A percentile compares a stretch with the other conserved stretches of the same genome.
These are phyloP conservation scores for Chlorophyllum brunneum DNA, from an alignment of 768 basidiomycete genomes.

Conservation along the genomic window DNA sequence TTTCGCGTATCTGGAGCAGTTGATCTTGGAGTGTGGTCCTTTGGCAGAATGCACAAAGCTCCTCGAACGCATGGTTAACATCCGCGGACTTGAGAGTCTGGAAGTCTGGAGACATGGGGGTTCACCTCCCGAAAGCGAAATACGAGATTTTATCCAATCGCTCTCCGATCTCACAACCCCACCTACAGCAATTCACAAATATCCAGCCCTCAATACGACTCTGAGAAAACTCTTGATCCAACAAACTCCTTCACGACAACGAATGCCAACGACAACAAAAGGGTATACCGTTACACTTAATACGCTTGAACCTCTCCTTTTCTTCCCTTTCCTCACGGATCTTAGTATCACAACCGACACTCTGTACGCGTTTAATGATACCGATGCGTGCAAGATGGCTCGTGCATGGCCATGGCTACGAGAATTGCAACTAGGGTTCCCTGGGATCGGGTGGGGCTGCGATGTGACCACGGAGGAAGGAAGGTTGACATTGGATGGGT, in stretches of 20 bases:
- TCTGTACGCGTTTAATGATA: not conserved
- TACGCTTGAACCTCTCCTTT: slow-evolving; percentile 1
- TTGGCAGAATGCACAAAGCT: not conserved
- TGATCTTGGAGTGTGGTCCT: slow-evolving; percentile 1
- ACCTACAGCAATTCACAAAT: not conserved
- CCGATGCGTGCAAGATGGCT: slow-evolving; percentile 3
- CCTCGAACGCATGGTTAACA: not conserved
- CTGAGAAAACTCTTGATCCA: not conserved
- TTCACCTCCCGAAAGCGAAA: not conserved
- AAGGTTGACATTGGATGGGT: not conserved
- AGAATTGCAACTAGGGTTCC: not conserved
- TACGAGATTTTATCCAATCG: not conserved
- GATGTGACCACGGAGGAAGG: not conserved
- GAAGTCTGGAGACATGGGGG: not conserved
- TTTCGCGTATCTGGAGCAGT: slow-evolving; percentile 1
- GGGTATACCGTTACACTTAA: not conserved
- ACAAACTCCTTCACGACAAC: not conserved
- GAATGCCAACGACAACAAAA: not conserved
- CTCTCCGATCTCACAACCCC: not conserved
- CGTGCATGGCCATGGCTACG: not conserved
- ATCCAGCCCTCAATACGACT: not conserved
- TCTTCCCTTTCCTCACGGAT: not conserved
- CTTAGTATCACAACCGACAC: not conserved
- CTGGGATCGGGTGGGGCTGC: not conserved
- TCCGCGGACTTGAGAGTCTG: not conserved